Conservation (phyloP, 805 yeast species). For the Yarrowia sp. region DNA sequence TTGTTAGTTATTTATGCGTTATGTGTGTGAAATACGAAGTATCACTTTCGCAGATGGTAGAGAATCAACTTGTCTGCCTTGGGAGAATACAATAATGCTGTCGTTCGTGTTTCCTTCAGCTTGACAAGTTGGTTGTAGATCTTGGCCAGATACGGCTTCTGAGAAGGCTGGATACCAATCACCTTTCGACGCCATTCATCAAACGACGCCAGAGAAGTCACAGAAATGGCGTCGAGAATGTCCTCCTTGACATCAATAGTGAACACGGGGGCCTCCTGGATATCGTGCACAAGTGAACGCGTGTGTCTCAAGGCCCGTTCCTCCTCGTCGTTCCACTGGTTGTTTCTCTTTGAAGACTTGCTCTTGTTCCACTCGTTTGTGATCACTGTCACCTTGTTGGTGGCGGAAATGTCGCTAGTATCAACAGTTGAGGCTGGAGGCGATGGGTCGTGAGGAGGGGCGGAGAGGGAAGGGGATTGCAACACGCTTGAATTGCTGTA, state of each 20-base stretch:
- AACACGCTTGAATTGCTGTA: background rate
- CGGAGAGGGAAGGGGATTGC: background rate
- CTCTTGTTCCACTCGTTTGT: slow-evolving; percentile 76
- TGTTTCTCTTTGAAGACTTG: slow-evolving; percentile 66
- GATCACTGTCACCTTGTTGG: slow-evolving; percentile 42
- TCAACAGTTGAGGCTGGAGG: background rate
- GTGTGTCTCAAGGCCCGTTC: slow-evolving; percentile 67
- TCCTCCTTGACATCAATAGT: slow-evolving; percentile 80
- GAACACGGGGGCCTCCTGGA: slow-evolving; percentile 68
- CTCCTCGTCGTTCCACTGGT: slow-evolving; percentile 65
- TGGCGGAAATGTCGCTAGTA: background rate
- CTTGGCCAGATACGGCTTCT: slow-evolving; percentile 72
- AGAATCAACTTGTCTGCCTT: slow-evolving; percentile 68
- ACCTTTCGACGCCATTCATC: slow-evolving; percentile 70
- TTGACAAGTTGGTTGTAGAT: slow-evolving; percentile 42
- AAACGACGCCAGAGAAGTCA: slow-evolving; percentile 33
- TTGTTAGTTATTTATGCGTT: slow-evolving; percentile 1
- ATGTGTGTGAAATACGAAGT: background rate
- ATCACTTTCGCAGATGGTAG: slow-evolving; percentile 44
- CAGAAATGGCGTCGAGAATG: slow-evolving; percentile 68
- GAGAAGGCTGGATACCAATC: slow-evolving; percentile 76
- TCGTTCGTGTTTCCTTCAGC: slow-evolving; percentile 47
- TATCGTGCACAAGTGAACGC: slow-evolving; percentile 48
- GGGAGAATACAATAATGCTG: slow-evolving; percentile 77
- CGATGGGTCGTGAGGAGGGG: background rate